Base-by-base conservation (phyloP, 2,329 filamentous ascomycete species). In the Blumeria graminis region DNA sequence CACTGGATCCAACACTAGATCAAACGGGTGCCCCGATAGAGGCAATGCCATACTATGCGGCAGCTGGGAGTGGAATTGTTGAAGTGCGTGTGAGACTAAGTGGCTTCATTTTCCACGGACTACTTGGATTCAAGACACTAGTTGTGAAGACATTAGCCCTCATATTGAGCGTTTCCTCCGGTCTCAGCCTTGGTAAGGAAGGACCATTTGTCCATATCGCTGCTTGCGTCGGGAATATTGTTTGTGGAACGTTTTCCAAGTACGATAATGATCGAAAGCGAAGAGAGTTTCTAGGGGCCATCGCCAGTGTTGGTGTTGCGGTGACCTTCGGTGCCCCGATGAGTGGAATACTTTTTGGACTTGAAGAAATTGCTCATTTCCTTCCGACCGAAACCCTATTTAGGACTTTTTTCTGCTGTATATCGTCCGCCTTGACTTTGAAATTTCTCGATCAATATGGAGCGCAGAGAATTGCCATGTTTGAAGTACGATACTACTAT, bases 31-130 rank as follows among this genome's bases (percentile, higher is more conserved):
- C 10, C 3, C 39, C 39, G n/a, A 28, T 28, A 28, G 22, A 28
- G 22, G 22, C 86, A 0, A 93, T 93, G 82, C 77, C 90, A 5
- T 98, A 94, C 69, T 98, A 95, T 68, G 89, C 92, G 7, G 92
- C 90, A 58, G 90, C 90, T 45, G 92, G 92, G 53, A 94, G 88
- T 69, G 92, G 92, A 63, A 92, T 98, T 11, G 92, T 92, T 6
- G 92, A 98, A 70, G 90, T 96, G 57, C 89, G 92, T 61, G 92
- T 96, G 58, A 96, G 96, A 58, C 77, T 96, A n/a, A 95, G 88
- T 64, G 92, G 92, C 6, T 98, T 96, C 65, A 90, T 98, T 56
- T 73, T 98, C 56, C 92, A 96, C 72, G 90, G 92, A 1, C 96
- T 96, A 66, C 76, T 98, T 7, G 92, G 92, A 62, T 69, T 94